A percentile compares a stretch with the other conserved stretches of the same genome.
Evolutionary conservation across 768 basidiomycete genomes (phyloP).

Genomic region (Mrakia blollopis): DNA sequence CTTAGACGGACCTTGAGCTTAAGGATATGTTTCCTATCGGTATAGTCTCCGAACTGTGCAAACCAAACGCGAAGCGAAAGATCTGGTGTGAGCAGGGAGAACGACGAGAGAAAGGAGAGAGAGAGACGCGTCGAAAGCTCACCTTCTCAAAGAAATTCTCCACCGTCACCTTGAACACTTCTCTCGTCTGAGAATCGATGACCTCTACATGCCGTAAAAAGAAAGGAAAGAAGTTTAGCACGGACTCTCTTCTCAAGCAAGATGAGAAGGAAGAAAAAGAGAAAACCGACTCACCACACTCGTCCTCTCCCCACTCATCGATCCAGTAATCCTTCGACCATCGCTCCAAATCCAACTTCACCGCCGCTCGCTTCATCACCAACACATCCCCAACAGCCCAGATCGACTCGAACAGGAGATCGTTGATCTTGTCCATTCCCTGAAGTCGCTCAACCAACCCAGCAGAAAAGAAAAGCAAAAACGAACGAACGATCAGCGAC

Average conservation of each 20-base stretch:
- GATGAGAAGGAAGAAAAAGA: too few species aligned
- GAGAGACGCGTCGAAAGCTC: not conserved
- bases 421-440: not conserved
- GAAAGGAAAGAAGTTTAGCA: not conserved
- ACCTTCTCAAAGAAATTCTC: not conserved
- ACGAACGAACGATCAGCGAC: too few species aligned
- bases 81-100: not conserved
- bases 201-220: not conserved
- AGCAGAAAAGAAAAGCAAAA: not conserved
- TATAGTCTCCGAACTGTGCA: not conserved
- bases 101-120: not conserved
- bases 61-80: not conserved
- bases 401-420: not conserved
- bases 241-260: too few species aligned
- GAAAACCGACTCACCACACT: not conserved
- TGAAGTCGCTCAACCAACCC: too few species aligned
- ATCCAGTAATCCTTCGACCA: not conserved
- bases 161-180: not conserved
- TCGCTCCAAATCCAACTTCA: not conserved
- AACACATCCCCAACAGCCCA: not conserved
- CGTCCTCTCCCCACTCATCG: not conserved
- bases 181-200: not conserved
- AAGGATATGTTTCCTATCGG: not conserved
- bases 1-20: not conserved
- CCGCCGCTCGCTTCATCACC: not conserved